Base-by-base conservation (phyloP, 1,139 yeast genomes). In the Candida sp. region DNA sequence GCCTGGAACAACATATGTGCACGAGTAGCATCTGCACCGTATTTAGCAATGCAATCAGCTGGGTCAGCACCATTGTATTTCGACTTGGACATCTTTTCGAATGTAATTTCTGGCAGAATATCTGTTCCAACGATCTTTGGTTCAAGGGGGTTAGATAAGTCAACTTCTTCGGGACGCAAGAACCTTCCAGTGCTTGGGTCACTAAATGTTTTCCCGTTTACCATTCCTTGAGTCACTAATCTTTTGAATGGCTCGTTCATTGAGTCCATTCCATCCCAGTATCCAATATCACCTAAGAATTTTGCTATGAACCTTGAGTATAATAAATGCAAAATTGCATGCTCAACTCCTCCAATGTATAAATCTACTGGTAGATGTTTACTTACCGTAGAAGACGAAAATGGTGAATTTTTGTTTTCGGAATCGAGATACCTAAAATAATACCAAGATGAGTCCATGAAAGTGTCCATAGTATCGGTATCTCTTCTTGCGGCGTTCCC, bases 401-500 rank as follows among this genome's bases (percentile, higher is more conserved):
- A 87, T 1, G 89, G 84, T 38, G 52, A 50, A 0, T 56, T 41
- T 0, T 58, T 50, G 59, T 93, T 93, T 25, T 82, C 63, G 0
- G 96, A 70, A 58, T 93, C 99, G 9, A 84, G 66, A 56, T 81
- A 91, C 46, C 99, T 77, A 68, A 93, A 84, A 60, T 80, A 87
- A 61, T 93, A 93, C 99, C 99, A 93, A 1, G 98, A 89, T 9
- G 96, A 87, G 63, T 93, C 99, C 83, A 93, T 91, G 55, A 93
- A 93, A 0, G 99, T 93, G 58, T 93, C 99, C 99, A 93, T 93
- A 0, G 99, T 93, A 57, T 93, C 99, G 0, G 98, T 89, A 50
- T 93, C 99, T 51, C 99, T 77, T 44, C 75, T 82, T 21, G 74
- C 70, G n/a, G 50, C 40, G 0, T 72, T 68, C 5, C 84, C 83